These are phyloP conservation scores for Neoboletus magnificus DNA, from an alignment of 768 basidiomycete genomes.

Conservation along the genomic window DNA sequence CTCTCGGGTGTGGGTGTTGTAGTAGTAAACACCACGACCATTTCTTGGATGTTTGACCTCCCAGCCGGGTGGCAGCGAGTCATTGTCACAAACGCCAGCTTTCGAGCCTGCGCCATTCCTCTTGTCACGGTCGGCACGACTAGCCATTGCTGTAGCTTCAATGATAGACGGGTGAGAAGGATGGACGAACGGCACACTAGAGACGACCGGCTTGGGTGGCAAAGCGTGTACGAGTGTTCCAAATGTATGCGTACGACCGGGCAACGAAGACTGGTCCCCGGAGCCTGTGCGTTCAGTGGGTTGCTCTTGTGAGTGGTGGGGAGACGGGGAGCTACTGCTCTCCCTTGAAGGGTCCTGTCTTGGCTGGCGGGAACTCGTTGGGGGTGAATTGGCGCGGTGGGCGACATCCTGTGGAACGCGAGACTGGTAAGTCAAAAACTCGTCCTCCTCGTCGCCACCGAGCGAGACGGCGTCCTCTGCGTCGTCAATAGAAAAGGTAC, in stretches of 20 bases:
- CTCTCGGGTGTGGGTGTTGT: conserved; percentile 52
- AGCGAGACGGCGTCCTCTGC: conserved; percentile 67
- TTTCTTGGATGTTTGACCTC: conserved; percentile 53
- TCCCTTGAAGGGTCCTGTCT: conserved; percentile 13
- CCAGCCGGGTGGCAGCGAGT: conserved; percentile 55
- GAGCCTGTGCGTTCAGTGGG: conserved; percentile 11
- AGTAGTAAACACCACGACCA: conserved; percentile 52
- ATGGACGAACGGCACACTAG: conserved; percentile 49
- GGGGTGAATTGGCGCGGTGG: conserved; percentile 17
- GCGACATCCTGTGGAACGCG: conserved; percentile 29
- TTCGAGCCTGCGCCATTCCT: conserved; percentile 35
- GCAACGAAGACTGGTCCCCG: conserved; percentile 21
- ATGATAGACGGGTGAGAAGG: conserved; percentile 58
- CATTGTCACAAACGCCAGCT: conserved; percentile 27
- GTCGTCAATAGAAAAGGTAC: conserved; percentile 35
- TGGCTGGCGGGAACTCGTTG: conserved; percentile 10
- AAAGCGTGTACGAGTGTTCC: conserved; percentile 60
- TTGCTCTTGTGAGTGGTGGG: conserved; percentile 9
- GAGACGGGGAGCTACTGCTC: conserved; percentile 1
- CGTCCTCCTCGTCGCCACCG: conserved; percentile 70
- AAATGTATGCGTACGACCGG: conserved; percentile 25
- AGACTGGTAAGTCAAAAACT: conserved; percentile 46
- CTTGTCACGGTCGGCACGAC: conserved; percentile 42
- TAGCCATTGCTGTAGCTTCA: conserved; percentile 61
- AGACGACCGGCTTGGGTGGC: conserved; percentile 60